Evolutionary conservation across 1,284 basidiomycete species (phyloP).

Genomic region (Mixia osmundae): DNA sequence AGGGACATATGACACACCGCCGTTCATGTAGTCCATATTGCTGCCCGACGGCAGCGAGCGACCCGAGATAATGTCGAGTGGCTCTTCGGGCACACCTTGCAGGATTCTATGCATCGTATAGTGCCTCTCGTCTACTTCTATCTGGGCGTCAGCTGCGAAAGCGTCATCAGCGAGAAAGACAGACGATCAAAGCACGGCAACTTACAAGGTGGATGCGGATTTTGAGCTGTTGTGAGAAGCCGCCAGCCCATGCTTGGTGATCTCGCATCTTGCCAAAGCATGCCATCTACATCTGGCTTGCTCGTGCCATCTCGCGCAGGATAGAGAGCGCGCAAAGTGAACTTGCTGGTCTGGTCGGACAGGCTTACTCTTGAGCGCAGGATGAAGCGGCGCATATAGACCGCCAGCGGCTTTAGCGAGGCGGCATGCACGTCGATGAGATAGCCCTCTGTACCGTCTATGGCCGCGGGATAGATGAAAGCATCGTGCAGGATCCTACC

Average conservation of each 20-base stretch:
- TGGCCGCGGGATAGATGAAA: conserved; percentile 43
- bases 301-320: not conserved
- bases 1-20: conserved; percentile 31
- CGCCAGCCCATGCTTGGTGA: not conserved
- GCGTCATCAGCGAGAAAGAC: not conserved
- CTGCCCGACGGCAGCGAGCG: conserved; percentile 77
- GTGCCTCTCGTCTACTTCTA: not conserved
- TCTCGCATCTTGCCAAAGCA: not conserved
- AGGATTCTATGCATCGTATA: conserved; percentile 1
- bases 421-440: conserved; percentile 47
- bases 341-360: conserved; percentile 16
- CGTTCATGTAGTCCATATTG: conserved; percentile 80
- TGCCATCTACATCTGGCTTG: not conserved
- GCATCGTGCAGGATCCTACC: conserved; percentile 74
- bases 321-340: not conserved
- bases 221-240: not conserved
- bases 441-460: conserved; percentile 27
- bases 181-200: not conserved
- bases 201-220: not conserved
- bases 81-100: conserved; percentile 68
- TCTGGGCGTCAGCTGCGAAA: not conserved
- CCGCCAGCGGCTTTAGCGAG: conserved; percentile 30
- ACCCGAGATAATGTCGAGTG: conserved; percentile 46
- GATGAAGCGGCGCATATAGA: conserved; percentile 57
- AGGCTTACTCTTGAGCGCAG: conserved; percentile 74